Evolutionary conservation across 1,284 basidiomycete species (phyloP), one percentile per base, ranked within the genome.

Genomic region (Heterobasidion occidentale): DNA sequence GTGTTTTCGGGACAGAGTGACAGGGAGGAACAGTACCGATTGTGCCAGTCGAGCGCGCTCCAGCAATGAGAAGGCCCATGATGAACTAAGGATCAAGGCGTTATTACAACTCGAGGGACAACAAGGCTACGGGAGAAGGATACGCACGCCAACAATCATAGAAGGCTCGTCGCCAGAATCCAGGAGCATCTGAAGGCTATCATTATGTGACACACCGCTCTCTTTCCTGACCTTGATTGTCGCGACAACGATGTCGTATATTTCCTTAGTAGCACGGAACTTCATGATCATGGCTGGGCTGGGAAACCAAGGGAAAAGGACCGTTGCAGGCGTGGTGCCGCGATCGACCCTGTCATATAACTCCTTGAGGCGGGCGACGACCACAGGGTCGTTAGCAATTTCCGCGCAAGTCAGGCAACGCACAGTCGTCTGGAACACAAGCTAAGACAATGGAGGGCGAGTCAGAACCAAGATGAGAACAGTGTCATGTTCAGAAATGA

Each of bases 1-100:
- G 27, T 27, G 27, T 27, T 27, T 27, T 27, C 27, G 27, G 27
- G 27, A 27, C 27, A 27, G 27, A 27, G 27, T 27, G 27, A 27
- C 27, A 27, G 27, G 27, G 27, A 20, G 20, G 35, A n/a, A 36
- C 33, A 35, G 14, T n/a, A 36, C 81, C 80, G 62, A 85, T 86
- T 14, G 84, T 84, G 5, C 87, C 86, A 51, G 86, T 89, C 15
- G 86, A 85, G 64, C 87, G 77, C 48, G 87, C 82, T 17, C 86
- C 87, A 36, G 86, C 86, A 56, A 87, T 83, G 55, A 89, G 73
- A 9, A 89, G 71, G 36, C 87, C 86, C 83, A 89, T 88, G 55
- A 88, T 85, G 67, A 89, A 89, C 86, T 89, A 36, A 51, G 34
- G 19, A 19, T 19, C 19, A 19, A 15, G 4, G 46, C 52, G 36